Conservation (phyloP, 257 asterid genomes). For the Solanum microdontum region DNA sequence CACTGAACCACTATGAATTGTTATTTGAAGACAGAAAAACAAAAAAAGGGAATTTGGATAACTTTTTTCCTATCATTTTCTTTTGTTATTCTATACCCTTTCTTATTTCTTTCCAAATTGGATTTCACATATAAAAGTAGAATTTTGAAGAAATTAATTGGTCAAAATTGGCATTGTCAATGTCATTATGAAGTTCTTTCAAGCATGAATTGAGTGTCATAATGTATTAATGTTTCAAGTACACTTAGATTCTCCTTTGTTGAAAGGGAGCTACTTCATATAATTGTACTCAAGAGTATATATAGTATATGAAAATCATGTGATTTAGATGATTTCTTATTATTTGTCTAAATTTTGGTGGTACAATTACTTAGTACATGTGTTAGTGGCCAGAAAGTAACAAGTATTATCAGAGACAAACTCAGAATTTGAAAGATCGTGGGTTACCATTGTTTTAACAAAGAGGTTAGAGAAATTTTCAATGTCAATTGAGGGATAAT, state of each 20-base stretch:
- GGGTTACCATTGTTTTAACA: too few species aligned
- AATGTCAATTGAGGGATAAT: too few species aligned
- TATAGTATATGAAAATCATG: neutral
- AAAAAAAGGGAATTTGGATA: neutral
- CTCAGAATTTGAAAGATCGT: too few species aligned
- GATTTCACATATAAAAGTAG: neutral
- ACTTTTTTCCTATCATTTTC: neutral
- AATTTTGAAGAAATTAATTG: neutral
- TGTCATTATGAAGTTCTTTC: neutral
- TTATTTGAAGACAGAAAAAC: constrained; percentile 41
- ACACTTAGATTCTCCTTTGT: neutral
- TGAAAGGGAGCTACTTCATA: neutral
- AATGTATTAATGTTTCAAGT: neutral
- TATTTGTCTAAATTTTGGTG: neutral
- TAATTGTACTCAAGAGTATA: neutral
- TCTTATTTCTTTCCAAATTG: neutral
- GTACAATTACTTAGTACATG: neutral
- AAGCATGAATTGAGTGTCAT: neutral
- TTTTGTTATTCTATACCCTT: neutral
- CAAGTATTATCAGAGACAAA: neutral
- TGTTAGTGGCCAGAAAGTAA: neutral
- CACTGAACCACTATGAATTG: constrained; percentile 47
- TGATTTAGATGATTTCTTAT: neutral
- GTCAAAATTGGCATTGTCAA: neutral
- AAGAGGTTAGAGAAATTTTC: too few species aligned